Base-by-base conservation (phyloP, 169 alveolate genomes). In the Fabrea salina region DNA sequence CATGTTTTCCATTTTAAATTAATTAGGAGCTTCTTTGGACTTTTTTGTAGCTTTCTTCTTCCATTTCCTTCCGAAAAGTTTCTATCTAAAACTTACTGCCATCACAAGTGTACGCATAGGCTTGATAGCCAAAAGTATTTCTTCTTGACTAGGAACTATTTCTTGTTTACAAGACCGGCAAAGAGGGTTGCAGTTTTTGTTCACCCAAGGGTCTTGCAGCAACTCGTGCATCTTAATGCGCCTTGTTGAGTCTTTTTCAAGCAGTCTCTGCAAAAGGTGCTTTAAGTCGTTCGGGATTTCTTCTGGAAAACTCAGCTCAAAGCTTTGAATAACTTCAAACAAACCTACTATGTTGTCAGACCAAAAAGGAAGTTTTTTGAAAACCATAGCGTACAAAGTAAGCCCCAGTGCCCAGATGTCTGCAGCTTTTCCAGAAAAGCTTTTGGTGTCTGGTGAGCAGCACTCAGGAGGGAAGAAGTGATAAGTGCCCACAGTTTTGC, bases 391-490 rank as follows among this genome's bases (percentile, higher is more conserved):
- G 84, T 86, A 93, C 8, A 89, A 66, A 56, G 95, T 88, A n/a
- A 93, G 84, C 19, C 97, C 97, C 8, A 90, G 78, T n/a, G 97
- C 95, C 96, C 97, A 93, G 3, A 93, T 83, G 83, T 93, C 97
- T 25, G 93, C 93, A 41, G 92, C 88, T 75, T 91, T 93, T 6
- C 96, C 97, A 54, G 88, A 80, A 51, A 82, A 90, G 3, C 83
- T 83, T 50, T 85, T 83, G 41, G 82, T 76, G 13, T 83, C 87
- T 27, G 89, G 76, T 37, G 70, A 80, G 41, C 92, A 82, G 16
- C 92, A 86, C 68, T 93, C 97, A n/a, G 96, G 97, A 33, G 97
- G 91, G 82, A 89, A 80, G 58, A 93, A 93, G 72, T 86, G 85
- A 82, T 85, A 88, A n/a, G 95, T 88, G 16, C 95, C 93, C 70